Base-by-base conservation (phyloP, 2,329 filamentous ascomycete species). In the Scytalidium lignicola region DNA sequence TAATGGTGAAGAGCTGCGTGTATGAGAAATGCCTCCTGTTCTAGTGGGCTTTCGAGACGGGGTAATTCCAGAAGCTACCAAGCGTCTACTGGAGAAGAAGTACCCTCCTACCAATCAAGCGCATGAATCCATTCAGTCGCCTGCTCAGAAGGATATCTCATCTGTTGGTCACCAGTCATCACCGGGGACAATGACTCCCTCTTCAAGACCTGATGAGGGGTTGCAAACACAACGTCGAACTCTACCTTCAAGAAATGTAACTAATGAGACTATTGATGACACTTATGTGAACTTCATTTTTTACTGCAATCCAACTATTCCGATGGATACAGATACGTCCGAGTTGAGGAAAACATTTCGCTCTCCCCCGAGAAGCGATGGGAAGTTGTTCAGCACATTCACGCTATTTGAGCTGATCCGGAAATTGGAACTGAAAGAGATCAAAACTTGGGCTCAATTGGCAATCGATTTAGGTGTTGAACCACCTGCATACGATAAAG, bases 381-480 rank as follows among this genome's bases (percentile, higher is more conserved):
- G 88, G 52, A 95, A 95, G 67, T 83, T 76, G 51, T 96, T 96
- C 64, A 87, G 82, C 61, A 87, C 87, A 0, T 95, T 82, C 66
- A 74, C 74, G 7, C 73, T 96, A 18, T 95, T 84, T 64, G 79
- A 88, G 61, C 76, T 96, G 46, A 89, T 96, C 62, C 76, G 79
- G 55, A 85, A 85, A 65, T 80, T 95, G 46, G 87, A 95, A 56
- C 72, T 74, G 19, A 91, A 88, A 62, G 88, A 95, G 62, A 83
- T 96, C 65, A 93, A 91, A 68, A 96, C 90, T 0, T 96, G 91
- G 91, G 88, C 87, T 39, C 88, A 96, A 65, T 66, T 96, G 57
- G 91, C 89, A 1, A 79, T 91, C 47, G 86, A 86, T 60, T 73
- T 96, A n/a, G 91, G 92, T 9, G 92, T 96, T 15, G 88, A 95